These are phyloP conservation scores for Wallacemonas sp. DNA, from an alignment of 208 protist genomes.

Conservation along the genomic window DNA sequence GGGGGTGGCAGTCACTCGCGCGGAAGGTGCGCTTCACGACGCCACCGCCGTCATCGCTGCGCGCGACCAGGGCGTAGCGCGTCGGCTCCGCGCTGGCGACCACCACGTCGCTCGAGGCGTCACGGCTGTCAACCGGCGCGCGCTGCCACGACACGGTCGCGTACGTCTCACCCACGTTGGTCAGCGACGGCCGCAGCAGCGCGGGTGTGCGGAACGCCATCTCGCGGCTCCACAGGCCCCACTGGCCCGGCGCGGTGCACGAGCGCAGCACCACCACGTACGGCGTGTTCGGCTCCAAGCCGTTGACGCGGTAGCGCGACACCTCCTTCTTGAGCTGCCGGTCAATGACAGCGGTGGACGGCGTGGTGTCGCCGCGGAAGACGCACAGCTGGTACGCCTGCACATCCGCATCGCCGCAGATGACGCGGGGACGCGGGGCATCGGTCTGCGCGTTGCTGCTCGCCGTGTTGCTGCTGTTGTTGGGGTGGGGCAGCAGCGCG, in stretches of 20 bases:
- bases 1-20: neutral
- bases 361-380: constrained; percentile 69
- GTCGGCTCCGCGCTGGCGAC: constrained; percentile 22
- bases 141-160: constrained; percentile 72
- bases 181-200: constrained; percentile 48
- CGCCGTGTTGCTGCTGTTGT: neutral
- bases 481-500: constrained; percentile 36
- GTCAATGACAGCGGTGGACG: constrained; percentile 79
- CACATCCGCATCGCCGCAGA: constrained; percentile 55
- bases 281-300: constrained; percentile 60
- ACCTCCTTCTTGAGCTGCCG: constrained; percentile 84
- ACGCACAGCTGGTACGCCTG: constrained; percentile 85
- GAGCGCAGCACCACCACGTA: constrained; percentile 85
- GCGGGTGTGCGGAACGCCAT: constrained; percentile 62
- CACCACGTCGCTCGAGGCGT: constrained; percentile 15
- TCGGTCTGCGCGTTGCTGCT: neutral
- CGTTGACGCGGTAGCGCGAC: constrained; percentile 48
- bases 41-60: constrained; percentile 4
- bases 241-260: constrained; percentile 62
- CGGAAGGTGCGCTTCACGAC: constrained; percentile 1
- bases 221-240: constrained; percentile 90
- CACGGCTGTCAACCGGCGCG: constrained; percentile 29
- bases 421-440: neutral
- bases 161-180: constrained; percentile 78
- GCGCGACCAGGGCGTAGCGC: constrained; percentile 33